These are phyloP conservation scores for Hypoxylon rubiginosum DNA, from an alignment of 2,329 filamentous ascomycete species.

Conservation along the genomic window DNA sequence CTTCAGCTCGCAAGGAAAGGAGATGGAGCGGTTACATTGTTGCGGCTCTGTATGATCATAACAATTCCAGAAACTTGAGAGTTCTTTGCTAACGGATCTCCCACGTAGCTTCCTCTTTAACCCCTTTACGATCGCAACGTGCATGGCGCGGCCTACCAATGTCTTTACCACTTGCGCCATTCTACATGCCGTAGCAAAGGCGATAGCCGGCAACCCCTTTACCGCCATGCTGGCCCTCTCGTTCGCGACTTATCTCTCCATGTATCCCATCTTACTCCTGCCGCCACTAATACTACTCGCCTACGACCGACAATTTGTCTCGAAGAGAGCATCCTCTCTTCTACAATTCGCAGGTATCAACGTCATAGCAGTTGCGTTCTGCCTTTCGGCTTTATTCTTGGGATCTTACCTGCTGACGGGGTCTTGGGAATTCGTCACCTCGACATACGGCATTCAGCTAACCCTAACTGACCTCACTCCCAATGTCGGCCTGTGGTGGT, in stretches of 20 bases:
- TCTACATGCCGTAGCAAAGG: slow-evolving; percentile 84
- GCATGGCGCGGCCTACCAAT: slow-evolving; percentile 88
- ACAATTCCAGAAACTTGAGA: neutral
- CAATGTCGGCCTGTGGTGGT: slow-evolving; percentile 98
- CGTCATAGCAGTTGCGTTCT: slow-evolving; percentile 65
- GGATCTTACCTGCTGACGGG: slow-evolving; percentile 81
- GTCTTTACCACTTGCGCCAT: slow-evolving; percentile 92
- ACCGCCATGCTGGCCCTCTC: slow-evolving; percentile 87
- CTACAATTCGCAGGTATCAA: slow-evolving; percentile 68
- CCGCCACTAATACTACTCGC: slow-evolving; percentile 85
- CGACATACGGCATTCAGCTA: slow-evolving; percentile 94
- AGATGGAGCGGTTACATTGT: slow-evolving; percentile 81
- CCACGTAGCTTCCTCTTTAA: slow-evolving; percentile 85
- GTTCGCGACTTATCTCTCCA: slow-evolving; percentile 89
- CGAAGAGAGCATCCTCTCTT: slow-evolving; percentile 53
- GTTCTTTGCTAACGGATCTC: slow-evolving; percentile 16
- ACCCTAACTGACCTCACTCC: slow-evolving; percentile 92
- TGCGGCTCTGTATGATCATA: slow-evolving; percentile 76
- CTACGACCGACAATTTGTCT: slow-evolving; percentile 73
- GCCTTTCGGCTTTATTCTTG: slow-evolving; percentile 73
- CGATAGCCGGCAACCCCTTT: slow-evolving; percentile 78
- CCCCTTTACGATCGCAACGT: slow-evolving; percentile 92
- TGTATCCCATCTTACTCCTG: slow-evolving; percentile 90
- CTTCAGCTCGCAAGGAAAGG: slow-evolving; percentile 81
- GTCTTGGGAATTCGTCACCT: slow-evolving; percentile 90